Conservation (phyloP, 169 alveolate species). For the Cryptosporidium ubiquitum region DNA sequence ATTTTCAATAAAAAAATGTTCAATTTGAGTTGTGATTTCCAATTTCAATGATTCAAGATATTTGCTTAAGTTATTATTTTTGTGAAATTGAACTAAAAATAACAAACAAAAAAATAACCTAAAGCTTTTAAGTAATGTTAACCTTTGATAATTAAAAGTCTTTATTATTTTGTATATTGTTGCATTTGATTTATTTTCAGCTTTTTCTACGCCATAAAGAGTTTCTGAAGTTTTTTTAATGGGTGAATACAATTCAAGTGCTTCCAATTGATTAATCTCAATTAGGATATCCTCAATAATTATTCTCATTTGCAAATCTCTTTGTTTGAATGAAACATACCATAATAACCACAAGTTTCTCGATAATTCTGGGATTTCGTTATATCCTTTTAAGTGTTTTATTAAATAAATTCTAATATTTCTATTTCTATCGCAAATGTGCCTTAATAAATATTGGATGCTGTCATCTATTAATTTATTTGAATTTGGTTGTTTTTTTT, state of each 20-base stretch:
- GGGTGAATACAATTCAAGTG: background rate
- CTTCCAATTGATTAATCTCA: slow-evolving; percentile 26
- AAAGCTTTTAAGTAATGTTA: background rate
- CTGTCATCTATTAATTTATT: background rate
- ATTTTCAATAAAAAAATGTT: background rate
- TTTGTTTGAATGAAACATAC: slow-evolving; percentile 47
- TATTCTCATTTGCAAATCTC: slow-evolving; percentile 3
- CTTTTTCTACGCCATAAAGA: background rate
- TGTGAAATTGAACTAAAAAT: background rate
- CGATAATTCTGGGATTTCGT: background rate
- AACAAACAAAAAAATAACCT: background rate
- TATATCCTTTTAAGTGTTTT: background rate
- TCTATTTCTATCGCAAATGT: slow-evolving; percentile 44
- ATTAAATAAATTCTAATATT: slow-evolving; percentile 9
- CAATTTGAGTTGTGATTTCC: background rate
- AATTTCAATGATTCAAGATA: background rate
- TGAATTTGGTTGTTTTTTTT: background rate
- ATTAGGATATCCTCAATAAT: slow-evolving; percentile 34
- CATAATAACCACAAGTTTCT: slow-evolving; percentile 33
- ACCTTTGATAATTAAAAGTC: slow-evolving; percentile 21
- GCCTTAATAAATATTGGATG: slow-evolving; percentile 6
- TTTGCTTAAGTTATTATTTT: background rate
- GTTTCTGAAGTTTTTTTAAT: background rate
- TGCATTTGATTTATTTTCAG: background rate
- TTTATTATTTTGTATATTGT: slow-evolving; percentile 27